These are phyloP conservation scores for Aureobasidium sp. DNA, from an alignment of 2,329 filamentous ascomycete genomes.

Conservation along the genomic window DNA sequence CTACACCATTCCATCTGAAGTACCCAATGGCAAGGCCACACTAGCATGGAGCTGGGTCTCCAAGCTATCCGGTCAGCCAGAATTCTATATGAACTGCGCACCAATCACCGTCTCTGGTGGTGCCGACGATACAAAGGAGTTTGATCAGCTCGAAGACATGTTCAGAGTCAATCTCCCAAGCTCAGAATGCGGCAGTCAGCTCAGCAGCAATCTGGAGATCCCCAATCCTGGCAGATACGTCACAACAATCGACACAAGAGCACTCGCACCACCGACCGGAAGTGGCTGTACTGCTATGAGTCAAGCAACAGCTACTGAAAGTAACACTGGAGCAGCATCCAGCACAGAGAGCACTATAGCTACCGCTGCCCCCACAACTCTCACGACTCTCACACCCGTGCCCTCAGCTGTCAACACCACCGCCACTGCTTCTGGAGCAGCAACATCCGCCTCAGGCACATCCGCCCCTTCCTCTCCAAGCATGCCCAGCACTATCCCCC, in stretches of 20 bases:
- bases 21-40: slow-evolving; percentile 68
- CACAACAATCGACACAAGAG: slow-evolving; percentile 24
- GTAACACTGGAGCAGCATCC: slow-evolving; percentile 14
- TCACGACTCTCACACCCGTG: not conserved
- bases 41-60: slow-evolving; percentile 96
- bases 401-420: slow-evolving; percentile 2
- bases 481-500: not conserved
- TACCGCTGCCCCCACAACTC: not conserved
- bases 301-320: slow-evolving; percentile 12
- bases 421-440: not conserved
- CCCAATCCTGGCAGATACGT: slow-evolving; percentile 56
- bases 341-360: slow-evolving; percentile 1
- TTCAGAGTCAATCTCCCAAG: slow-evolving; percentile 60
- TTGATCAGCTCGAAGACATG: slow-evolving; percentile 61
- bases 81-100: slow-evolving; percentile 98
- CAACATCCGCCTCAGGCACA: not conserved
- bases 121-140: slow-evolving; percentile 43
- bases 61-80: slow-evolving; percentile 71
- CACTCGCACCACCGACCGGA: slow-evolving; percentile 14
- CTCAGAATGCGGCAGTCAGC: slow-evolving; percentile 41
- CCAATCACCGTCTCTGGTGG: slow-evolving; percentile 55
- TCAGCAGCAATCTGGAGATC: slow-evolving; percentile 43
- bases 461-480: not conserved
- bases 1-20: slow-evolving; percentile 61
- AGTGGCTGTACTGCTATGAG: slow-evolving; percentile 16